Evolutionary conservation across 2,329 filamentous ascomycete species (phyloP).

Genomic region (Beauveria sp.): DNA sequence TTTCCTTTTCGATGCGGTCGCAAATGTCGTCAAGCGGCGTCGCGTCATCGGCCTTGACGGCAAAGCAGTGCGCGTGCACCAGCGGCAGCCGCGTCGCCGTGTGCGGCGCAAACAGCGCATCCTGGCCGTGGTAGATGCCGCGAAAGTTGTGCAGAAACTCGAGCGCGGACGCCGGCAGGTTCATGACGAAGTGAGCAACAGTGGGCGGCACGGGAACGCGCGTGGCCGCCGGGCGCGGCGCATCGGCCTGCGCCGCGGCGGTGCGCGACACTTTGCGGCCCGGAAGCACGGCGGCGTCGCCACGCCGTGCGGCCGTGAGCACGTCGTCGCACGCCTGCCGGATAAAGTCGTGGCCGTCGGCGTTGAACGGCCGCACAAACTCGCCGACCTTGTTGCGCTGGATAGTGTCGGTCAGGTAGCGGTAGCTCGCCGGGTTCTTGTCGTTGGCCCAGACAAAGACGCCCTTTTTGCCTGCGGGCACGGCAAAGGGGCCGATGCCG

Average conservation of each 20-base stretch:
- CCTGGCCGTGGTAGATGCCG: slow-evolving; percentile 69
- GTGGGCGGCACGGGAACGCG: slow-evolving; percentile 56
- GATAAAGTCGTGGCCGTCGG: slow-evolving; percentile 79
- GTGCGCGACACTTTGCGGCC: slow-evolving; percentile 30
- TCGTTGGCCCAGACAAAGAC: slow-evolving; percentile 97
- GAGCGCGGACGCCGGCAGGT: slow-evolving; percentile 83
- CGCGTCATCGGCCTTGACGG: slow-evolving; percentile 70
- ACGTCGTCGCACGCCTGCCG: slow-evolving; percentile 56
- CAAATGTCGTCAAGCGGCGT: slow-evolving; percentile 46
- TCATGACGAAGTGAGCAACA: slow-evolving; percentile 96
- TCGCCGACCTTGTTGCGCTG: slow-evolving; percentile 67
- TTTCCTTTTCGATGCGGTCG: slow-evolving; percentile 31
- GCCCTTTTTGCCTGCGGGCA: slow-evolving; percentile 81
- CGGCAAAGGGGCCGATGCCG: slow-evolving; percentile 88
- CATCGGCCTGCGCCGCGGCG: slow-evolving; percentile 17
- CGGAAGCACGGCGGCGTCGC: slow-evolving; percentile 47
- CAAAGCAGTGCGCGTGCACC: slow-evolving; percentile 93
- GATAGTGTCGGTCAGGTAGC: slow-evolving; percentile 62
- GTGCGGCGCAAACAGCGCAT: slow-evolving; percentile 55
- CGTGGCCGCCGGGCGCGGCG: slow-evolving; percentile 27
- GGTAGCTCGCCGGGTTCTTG: slow-evolving; percentile 84
- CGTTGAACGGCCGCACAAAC: slow-evolving; percentile 73
- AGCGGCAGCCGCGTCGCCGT: slow-evolving; percentile 61
- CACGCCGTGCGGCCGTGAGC: slow-evolving; percentile 39
- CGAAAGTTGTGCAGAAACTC: slow-evolving; percentile 63